Base-by-base conservation (phyloP, 2,329 filamentous ascomycete species). In the Ascochyta pisi region DNA sequence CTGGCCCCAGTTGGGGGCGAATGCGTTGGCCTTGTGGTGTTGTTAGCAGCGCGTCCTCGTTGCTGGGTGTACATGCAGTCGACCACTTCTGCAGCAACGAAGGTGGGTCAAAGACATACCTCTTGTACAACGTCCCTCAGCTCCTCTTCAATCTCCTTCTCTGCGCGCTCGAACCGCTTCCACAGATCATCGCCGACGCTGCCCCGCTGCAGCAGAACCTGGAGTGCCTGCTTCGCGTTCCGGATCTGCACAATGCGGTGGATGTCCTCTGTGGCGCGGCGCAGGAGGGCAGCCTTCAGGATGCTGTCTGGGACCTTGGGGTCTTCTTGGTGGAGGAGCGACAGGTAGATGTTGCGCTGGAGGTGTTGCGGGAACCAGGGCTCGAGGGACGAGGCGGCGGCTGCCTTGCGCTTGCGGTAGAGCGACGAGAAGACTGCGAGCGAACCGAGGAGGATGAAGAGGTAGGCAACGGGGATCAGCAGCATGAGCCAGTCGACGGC, bases 121-220 rank as follows among this genome's bases (percentile, higher is more conserved):
- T 98, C 94, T 67, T 88, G 86, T 31, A 98, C 92, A 23, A 98
- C 94, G 77, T 99, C 95, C 68, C 91, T 86, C 59, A 99, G 83
- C 79, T 99, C 95, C 65, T 92, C 91, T 79, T 99, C 93, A 82
- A 98, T 96, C 79, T 99, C 95, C 81, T 96, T 93, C 84, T 99
- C 95, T 0, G 94, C 95, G 46, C 92, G 85, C 77, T 88, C 79
- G 77, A 98, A 96, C 35, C 94, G 84, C 81, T 97, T 91, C 90
- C 92, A 96, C 65, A 99, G 78, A 76, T 99, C 95, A 74, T 99
- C 95, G 13, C 95, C 94, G 1, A 99, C 92, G 70, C 92, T 96
- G 44, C 95, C 95, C 61, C 92, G 84, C 78, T 96, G 92, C 67
- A 98, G 78, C 64, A 99, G 80, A 23, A 88, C 85, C 71, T 89